phyloP scores from a whole-genome alignment of 2,329 filamentous ascomycete species.

The Apiospora marii region DNA sequence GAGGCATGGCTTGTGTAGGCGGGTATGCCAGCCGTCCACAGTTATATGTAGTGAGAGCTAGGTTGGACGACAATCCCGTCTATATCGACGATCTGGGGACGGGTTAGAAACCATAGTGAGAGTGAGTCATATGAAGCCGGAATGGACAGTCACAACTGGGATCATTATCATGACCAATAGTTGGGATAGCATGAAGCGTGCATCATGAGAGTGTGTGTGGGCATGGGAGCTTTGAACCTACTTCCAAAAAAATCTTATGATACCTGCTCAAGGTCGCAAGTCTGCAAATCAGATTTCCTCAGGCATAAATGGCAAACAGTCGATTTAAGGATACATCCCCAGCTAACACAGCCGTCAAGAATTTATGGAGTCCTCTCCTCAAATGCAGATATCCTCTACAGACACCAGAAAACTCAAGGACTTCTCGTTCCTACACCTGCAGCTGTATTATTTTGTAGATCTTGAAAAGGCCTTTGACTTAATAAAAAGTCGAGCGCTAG shows the following conservation, averaged over 20 bases:
- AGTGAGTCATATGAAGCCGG: not conserved
- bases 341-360: not conserved
- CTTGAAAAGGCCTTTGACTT: not conserved
- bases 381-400: not conserved
- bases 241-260: not conserved
- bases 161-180: not conserved
- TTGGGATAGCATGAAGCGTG: not conserved
- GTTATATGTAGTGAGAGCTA: not conserved
- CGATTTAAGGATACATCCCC: not conserved
- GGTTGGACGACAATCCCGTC: not conserved
- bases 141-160: not conserved
- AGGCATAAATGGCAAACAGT: not conserved
- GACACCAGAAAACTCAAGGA: not conserved
- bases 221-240: conserved; percentile 7
- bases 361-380: not conserved
- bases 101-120: not conserved
- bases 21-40: not conserved
- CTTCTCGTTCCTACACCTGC: not conserved
- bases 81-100: not conserved
- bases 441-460: not conserved
- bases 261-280: not conserved
- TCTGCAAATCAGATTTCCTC: not conserved
- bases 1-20: not conserved
- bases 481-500: conserved; percentile 10
- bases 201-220: not conserved